Evolutionary conservation across 2,329 filamentous ascomycete species (phyloP).

Genomic region (Pseudocercospora musae): DNA sequence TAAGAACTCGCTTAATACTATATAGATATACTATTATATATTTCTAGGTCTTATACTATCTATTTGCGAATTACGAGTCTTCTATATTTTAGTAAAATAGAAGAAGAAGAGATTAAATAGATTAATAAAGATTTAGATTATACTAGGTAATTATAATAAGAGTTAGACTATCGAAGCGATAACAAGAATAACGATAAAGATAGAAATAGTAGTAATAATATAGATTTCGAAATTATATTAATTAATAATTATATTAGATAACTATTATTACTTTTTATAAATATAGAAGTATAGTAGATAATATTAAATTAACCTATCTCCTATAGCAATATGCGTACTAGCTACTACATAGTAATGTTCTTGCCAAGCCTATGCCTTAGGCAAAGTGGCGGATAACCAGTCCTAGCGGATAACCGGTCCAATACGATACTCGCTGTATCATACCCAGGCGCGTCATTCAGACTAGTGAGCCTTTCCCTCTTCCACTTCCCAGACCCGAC

Average conservation of each 20-base stretch:
- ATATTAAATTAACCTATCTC: too few relatives aligned
- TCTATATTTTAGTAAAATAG: neutral
- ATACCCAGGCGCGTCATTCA: neutral
- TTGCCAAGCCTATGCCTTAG: too few relatives aligned
- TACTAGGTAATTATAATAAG: neutral
- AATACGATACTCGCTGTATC: neutral
- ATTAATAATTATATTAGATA: too few relatives aligned
- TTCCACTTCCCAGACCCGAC: conserved; percentile 5
- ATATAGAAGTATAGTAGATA: neutral
- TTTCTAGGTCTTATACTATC: too few relatives aligned
- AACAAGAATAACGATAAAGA: neutral
- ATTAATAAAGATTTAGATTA: neutral
- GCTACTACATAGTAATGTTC: too few relatives aligned
- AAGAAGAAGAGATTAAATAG: neutral
- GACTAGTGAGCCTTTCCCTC: neutral
- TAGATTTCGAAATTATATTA: neutral
- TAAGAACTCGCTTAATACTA: too few relatives aligned
- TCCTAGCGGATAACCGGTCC: too few relatives aligned
- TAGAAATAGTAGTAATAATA: neutral
- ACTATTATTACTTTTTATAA: neutral
- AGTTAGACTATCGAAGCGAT: neutral
- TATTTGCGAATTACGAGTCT: neutral
- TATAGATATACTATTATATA: too few relatives aligned
- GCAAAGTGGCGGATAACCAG: too few relatives aligned
- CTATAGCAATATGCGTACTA: too few relatives aligned